Evolutionary conservation across 129 eudicot species (phyloP).

Genomic region (Tagetes patula): DNA sequence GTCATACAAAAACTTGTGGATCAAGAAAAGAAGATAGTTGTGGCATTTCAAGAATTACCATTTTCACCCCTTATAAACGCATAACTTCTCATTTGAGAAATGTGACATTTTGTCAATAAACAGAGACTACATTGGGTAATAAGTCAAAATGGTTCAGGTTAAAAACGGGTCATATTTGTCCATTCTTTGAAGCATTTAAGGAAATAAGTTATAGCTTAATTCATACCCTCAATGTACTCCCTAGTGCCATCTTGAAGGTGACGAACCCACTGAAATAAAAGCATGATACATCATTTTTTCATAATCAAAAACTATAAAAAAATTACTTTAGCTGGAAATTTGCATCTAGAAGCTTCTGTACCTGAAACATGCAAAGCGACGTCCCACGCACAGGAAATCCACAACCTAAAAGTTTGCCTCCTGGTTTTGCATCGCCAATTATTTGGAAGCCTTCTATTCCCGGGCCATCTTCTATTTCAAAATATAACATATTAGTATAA

Average conservation of each 20-base stretch:
- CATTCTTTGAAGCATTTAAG: neutral
- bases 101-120: conserved; percentile 4
- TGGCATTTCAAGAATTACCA: conserved; percentile 7
- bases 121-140: conserved; percentile 1
- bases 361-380: conserved; percentile 96
- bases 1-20: conserved; percentile 12
- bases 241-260: conserved; percentile 95
- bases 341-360: conserved; percentile 26
- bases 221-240: conserved; percentile 89
- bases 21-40: conserved; percentile 14
- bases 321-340: neutral
- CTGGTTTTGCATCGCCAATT: conserved; percentile 88
- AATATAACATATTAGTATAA: conserved; percentile 15
- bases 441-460: conserved; percentile 91
- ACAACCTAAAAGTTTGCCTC: conserved; percentile 74
- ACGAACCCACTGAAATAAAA: conserved; percentile 82
- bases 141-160: conserved; percentile 2
- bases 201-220: conserved; percentile 6
- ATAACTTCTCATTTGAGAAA: conserved; percentile 12
- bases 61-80: conserved; percentile 8
- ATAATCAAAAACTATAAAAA: neutral
- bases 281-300: neutral
- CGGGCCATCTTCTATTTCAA: conserved; percentile 60
- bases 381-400: conserved; percentile 94
- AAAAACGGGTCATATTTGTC: conserved; percentile 1